Evolutionary conservation across 495 filamentous ascomycete genomes (phyloP).

Genomic region (Parathielavia appendiculata): DNA sequence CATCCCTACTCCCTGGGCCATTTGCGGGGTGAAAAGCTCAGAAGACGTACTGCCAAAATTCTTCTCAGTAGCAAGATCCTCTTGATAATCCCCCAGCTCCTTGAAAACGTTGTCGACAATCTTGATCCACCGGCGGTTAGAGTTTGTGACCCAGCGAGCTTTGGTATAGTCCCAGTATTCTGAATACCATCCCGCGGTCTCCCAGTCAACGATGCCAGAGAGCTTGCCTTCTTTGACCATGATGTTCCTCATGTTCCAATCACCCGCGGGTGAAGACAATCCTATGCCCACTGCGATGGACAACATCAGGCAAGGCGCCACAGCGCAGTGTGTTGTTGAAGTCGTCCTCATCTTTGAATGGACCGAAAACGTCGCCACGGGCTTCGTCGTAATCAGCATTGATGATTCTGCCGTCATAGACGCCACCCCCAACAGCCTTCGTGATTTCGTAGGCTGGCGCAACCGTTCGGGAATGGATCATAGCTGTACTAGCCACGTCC

Average conservation of each 20-base stretch:
- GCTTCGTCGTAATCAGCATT: neutral
- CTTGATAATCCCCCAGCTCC: neutral
- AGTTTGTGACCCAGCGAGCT: neutral
- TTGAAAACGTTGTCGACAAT: neutral
- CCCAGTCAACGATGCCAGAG: slow-evolving; percentile 7
- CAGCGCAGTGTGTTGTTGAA: neutral
- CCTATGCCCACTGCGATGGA: neutral
- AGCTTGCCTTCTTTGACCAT: neutral
- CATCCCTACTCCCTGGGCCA: too few relatives aligned
- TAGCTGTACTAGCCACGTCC: neutral
- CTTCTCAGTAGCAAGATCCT: neutral
- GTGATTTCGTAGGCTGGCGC: neutral
- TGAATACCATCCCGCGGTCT: slow-evolving; percentile 2
- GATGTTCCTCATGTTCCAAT: slow-evolving; percentile 1
- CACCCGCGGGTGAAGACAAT: slow-evolving; percentile 4
- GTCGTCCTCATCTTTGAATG: neutral
- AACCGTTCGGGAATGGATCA: neutral
- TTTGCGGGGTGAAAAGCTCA: too few relatives aligned
- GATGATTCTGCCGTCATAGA: neutral
- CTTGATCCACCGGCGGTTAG: neutral
- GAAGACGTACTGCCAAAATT: slow-evolving; percentile 5
- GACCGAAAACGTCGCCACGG: neutral
- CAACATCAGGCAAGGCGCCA: neutral
- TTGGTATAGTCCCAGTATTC: slow-evolving; percentile 6
- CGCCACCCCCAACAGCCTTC: neutral